phyloP scores from a whole-genome alignment of 305 asterid genomes.

The Stenogyne calaminthoides region DNA sequence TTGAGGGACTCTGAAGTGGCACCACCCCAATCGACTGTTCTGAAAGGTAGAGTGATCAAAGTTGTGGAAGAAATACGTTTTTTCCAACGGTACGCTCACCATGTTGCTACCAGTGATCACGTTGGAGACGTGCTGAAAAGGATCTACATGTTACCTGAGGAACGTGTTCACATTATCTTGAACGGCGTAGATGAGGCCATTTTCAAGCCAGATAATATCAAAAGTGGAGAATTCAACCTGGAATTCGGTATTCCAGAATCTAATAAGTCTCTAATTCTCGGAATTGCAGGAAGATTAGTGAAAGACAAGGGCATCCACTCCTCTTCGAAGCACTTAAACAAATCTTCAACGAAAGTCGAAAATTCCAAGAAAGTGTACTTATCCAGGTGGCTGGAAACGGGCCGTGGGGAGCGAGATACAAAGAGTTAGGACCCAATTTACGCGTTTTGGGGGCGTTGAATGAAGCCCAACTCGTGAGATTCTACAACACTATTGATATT shows the following conservation, averaged over 20 bases:
- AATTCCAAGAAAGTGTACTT: conserved; percentile 40
- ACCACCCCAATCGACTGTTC: conserved; percentile 30
- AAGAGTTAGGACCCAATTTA: conserved; percentile 52
- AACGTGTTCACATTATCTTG: conserved; percentile 62
- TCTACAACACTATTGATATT: conserved; percentile 60
- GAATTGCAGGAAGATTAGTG: conserved; percentile 78
- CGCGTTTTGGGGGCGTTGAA: conserved; percentile 63
- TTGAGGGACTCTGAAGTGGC: conserved; percentile 42
- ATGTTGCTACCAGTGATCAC: conserved; percentile 82
- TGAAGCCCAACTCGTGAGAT: conserved; percentile 50
- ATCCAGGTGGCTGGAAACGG: conserved; percentile 84
- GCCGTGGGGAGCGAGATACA: conserved; percentile 79
- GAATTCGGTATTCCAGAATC: conserved; percentile 41
- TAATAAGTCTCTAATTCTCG: conserved; percentile 44
- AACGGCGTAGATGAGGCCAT: conserved; percentile 71
- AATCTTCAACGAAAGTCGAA: conserved; percentile 53
- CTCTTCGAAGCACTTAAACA: conserved; percentile 71
- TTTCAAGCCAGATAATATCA: conserved; percentile 52
- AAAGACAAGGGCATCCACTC: conserved; percentile 81
- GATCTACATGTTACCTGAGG: conserved; percentile 74
- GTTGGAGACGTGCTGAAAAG: conserved; percentile 67
- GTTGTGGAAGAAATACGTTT: conserved; percentile 71
- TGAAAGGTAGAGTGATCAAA: conserved; percentile 48
- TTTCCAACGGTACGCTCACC: conserved; percentile 69
- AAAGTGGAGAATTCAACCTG: conserved; percentile 30